Base-by-base conservation (phyloP, 2,329 filamentous ascomycete genomes). In the Colletotrichum tanaceti region DNA sequence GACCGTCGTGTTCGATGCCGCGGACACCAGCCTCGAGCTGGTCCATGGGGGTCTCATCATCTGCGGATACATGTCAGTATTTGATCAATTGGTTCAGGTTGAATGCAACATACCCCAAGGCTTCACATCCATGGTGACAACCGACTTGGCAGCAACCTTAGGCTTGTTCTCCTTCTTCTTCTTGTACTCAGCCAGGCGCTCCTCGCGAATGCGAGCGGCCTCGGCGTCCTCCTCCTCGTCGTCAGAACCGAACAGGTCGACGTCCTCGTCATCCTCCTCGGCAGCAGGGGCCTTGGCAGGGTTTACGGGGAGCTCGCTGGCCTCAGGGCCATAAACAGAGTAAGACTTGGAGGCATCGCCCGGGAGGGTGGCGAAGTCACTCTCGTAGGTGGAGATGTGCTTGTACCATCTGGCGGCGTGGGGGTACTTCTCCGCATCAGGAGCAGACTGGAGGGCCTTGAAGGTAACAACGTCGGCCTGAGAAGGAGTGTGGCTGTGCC, bases 341-440 rank as follows among this genome's bases (percentile, higher is more conserved):
- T 91, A 93, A 74, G 91, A 87, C 87, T 96, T 94, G 82, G 92
- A 91, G 76, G 94, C 89, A 85, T 98, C 95, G 82, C 96, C 96
- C 68, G 93, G 89, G 60, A 99, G 92, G 73, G 90, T 92, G 77
- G 91, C 87, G 86, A 98, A 98, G 83, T 98, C 95, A 75, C 91
- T 87, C 88, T 97, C 91, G 86, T 93, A 97, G 76, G 92, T 92
- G 81, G 92, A 89, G 80, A 98, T 93, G 90, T 99, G 95, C 90
- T 97, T 97, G 90, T 97, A 98, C 96, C 96, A 99, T 83, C 96
- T 92, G 79, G 93, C 93, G 79, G 92, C 94, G 86, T 97, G 87
- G 78, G 95, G 94, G 90, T 92, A 97, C 87, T 97, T 97, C 82
- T 87, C 86, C 77, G 91, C 88, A 75, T 91, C 90, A 76, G 96